phyloP scores from a whole-genome alignment of 2,329 filamentous ascomycete species.

The Talaromyces sp. region DNA sequence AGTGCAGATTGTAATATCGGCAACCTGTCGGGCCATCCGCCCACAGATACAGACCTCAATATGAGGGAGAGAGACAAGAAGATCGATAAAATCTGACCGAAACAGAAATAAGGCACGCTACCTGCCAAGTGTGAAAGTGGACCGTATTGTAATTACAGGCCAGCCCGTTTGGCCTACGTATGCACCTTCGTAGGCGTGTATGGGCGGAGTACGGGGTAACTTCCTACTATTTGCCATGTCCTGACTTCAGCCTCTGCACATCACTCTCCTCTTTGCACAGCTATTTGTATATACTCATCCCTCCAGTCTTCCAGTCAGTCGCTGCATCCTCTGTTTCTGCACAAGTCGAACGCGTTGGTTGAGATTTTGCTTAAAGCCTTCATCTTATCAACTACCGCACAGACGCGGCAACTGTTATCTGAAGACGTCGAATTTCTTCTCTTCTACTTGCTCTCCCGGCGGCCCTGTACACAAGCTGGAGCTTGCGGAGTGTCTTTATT shows the following conservation, averaged over 20 bases:
- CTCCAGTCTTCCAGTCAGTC: background rate
- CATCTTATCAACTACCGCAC: background rate
- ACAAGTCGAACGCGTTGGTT: no score
- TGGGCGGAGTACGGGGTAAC: background rate
- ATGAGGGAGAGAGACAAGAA: background rate
- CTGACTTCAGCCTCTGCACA: background rate
- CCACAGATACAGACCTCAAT: background rate
- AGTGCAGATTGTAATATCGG: background rate
- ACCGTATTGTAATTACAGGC: background rate
- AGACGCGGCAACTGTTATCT: background rate
- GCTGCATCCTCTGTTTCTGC: background rate
- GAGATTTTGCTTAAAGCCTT: background rate
- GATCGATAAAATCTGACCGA: background rate
- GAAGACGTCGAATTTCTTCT: background rate
- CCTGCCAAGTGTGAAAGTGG: background rate
- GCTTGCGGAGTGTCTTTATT: background rate
- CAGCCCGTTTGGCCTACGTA: background rate
- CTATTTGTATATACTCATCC: background rate
- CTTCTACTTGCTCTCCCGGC: background rate
- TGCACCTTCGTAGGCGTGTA: background rate
- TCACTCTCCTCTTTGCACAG: background rate
- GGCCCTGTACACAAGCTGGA: background rate
- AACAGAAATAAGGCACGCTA: background rate
- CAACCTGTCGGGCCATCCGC: background rate
- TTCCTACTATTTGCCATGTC: background rate